Base-by-base conservation (phyloP, 495 filamentous ascomycete genomes). In the Podospora conica region DNA sequence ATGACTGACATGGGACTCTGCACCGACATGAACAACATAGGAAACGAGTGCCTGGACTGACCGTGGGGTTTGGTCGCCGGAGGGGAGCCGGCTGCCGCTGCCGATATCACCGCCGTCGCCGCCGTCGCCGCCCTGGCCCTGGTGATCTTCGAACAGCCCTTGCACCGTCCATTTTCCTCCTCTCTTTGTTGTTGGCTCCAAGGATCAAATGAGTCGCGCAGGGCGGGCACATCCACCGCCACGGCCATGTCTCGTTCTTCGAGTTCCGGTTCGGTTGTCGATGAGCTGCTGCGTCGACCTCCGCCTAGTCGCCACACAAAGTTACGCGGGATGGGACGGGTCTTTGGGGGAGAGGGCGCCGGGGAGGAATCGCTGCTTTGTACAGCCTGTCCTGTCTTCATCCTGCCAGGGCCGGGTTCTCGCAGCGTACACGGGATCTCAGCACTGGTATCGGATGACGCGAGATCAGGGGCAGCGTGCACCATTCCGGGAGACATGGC, bases 221-320 rank as follows among this genome's bases (percentile, higher is more conserved):
- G 59, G 12, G 67, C 69, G n/a, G 71, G 66, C 28, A 73, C 68
- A 15, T 65, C 74, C 53, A 73, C 64, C 8, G 71, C 74, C 55
- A 73, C 63, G 7, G 69, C 73, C 71, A 74, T 73, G 53, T 73
- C 67, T 53, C 53, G 61, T 55, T 57, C 60, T 22, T 48, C 27
- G 27, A 21, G 29, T 18, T n/a, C 40, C 6, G 54, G 54, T 59
- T 62, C 60, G 24, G 63, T 60, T 33, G 25, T 59, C 33, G 61
- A 59, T 12, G 66, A 66, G 55, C 64, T 69, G 66, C 24, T 65
- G 53, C 68, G 56, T 55, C 71, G 69, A 15, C 68, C 68, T 40
- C 71, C 71, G 53, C 66, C 60, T 18, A 74, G 64, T 54, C 75
- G 58, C 75, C 73, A 75, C 55, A 77, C 60, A 66, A 74, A 75